Evolutionary conservation across 495 filamentous ascomycete genomes (phyloP).

Genomic region (Tuber borchii): DNA sequence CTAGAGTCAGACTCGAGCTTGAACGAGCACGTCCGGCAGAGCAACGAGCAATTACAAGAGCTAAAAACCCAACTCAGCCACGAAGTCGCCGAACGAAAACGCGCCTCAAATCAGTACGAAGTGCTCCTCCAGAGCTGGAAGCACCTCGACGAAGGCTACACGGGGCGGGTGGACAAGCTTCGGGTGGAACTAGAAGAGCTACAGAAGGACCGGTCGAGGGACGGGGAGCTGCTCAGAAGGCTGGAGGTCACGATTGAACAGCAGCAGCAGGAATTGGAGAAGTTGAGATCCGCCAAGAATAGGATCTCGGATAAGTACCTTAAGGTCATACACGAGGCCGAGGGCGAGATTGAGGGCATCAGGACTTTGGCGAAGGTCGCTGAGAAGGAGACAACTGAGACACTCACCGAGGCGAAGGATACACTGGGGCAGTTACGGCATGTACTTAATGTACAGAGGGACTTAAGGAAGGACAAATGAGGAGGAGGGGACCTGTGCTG

Average conservation of each 20-base stretch:
- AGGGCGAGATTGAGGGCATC: conserved; percentile 36
- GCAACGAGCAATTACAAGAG: conserved; percentile 58
- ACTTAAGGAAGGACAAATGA: conserved; percentile 22
- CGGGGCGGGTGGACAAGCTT: conserved; percentile 51
- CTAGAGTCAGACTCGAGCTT: conserved; percentile 58
- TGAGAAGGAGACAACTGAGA: conserved; percentile 30
- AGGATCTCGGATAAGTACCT: conserved; percentile 54
- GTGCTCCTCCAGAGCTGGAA: conserved; percentile 61
- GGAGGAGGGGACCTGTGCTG: conserved; percentile 3
- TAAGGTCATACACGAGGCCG: conserved; percentile 53
- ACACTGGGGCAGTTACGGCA: conserved; percentile 34
- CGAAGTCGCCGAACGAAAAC: conserved; percentile 48
- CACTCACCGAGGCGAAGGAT: conserved; percentile 30
- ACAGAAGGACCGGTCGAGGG: conserved; percentile 45
- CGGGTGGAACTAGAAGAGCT: conserved; percentile 49
- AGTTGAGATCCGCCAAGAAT: conserved; percentile 55
- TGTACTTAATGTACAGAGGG: conserved; percentile 38
- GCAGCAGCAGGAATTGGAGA: conserved; percentile 53
- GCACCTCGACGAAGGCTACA: conserved; percentile 57
- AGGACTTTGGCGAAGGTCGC: conserved; percentile 22
- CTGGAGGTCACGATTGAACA: conserved; percentile 50
- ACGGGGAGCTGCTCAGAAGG: conserved; percentile 39
- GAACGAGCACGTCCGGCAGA: conserved; percentile 56
- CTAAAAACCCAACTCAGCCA: conserved; percentile 51
- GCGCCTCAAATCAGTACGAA: conserved; percentile 59